Conservation (phyloP, 495 filamentous ascomycete species). For the Echria macrotheca region DNA sequence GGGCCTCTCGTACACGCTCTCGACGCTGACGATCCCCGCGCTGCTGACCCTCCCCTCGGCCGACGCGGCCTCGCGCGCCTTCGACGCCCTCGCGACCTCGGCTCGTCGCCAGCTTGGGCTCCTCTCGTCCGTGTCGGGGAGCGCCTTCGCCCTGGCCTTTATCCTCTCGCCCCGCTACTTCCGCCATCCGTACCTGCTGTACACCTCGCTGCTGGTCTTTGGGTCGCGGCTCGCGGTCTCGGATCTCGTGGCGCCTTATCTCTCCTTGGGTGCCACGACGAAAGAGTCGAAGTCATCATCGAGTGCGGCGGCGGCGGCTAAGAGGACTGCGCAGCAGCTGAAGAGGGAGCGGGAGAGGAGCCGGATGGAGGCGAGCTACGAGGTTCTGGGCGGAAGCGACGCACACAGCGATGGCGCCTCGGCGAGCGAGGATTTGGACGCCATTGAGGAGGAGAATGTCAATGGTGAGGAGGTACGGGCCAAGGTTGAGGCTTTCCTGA, state of each 20-base stretch:
- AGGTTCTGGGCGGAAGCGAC: constrained; percentile 52
- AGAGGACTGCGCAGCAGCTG: constrained; percentile 9
- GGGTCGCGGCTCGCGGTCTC: constrained; percentile 49
- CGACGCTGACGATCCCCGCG: constrained; percentile 66
- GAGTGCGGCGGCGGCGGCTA: constrained; percentile 20
- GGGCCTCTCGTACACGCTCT: constrained; percentile 80
- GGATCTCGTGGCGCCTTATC: constrained; percentile 48
- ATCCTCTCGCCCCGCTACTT: constrained; percentile 60
- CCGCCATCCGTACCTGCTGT: constrained; percentile 81
- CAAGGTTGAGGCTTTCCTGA: constrained; percentile 61
- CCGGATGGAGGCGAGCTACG: constrained; percentile 56
- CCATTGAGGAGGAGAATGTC: constrained; percentile 33
- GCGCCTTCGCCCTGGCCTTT: constrained; percentile 68
- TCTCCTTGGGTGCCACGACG: constrained; percentile 34
- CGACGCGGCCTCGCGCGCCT: constrained; percentile 55
- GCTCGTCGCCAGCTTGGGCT: constrained; percentile 54
- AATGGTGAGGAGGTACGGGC: constrained; percentile 78
- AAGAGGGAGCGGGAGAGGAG: constrained; percentile 21
- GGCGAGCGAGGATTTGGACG: constrained; percentile 35
- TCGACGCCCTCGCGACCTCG: constrained; percentile 55
- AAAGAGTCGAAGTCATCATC: constrained; percentile 7
- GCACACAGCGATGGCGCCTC: constrained; percentile 42
- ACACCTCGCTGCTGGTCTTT: constrained; percentile 59
- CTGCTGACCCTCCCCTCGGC: constrained; percentile 73
- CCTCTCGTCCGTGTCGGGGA: constrained; percentile 55